Evolutionary conservation across 2,329 filamentous ascomycete genomes (phyloP).

Genomic region (Aphanocladium album): DNA sequence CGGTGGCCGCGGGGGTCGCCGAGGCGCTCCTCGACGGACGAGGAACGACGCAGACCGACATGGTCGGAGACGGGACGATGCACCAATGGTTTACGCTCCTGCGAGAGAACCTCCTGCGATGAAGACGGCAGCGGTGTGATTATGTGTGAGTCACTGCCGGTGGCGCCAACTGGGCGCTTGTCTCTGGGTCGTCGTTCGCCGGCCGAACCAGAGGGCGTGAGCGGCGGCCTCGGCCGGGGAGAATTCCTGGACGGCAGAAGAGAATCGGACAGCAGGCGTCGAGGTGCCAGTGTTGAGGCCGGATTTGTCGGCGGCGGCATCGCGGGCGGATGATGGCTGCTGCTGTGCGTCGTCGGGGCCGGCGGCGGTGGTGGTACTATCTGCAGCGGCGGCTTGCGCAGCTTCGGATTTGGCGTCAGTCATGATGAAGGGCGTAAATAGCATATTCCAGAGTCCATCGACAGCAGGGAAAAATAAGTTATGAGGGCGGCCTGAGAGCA

Average conservation of each 20-base stretch:
- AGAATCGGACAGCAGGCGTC: slow-evolving; percentile 61
- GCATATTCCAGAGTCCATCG: slow-evolving; percentile 1
- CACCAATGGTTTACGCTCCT: slow-evolving; percentile 33
- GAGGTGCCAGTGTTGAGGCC: slow-evolving; percentile 21
- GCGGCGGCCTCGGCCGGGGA: slow-evolving; percentile 44
- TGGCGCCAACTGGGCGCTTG: slow-evolving; percentile 35
- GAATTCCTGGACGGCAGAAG: slow-evolving; percentile 66
- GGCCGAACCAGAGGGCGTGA: slow-evolving; percentile 75
- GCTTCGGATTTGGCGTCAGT: slow-evolving; percentile 11
- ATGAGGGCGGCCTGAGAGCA: not conserved
- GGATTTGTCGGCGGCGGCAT: slow-evolving; percentile 14
- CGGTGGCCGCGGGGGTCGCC: slow-evolving; percentile 38
- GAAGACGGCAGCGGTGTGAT: slow-evolving; percentile 66
- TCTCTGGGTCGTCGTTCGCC: slow-evolving; percentile 21
- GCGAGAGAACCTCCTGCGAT: slow-evolving; percentile 47
- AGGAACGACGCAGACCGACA: slow-evolving; percentile 36
- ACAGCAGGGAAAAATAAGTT: not conserved
- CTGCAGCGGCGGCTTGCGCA: not conserved
- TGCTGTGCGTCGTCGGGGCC: slow-evolving; percentile 19
- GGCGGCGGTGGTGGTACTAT: not conserved
- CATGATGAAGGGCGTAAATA: slow-evolving; percentile 10
- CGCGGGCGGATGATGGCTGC: slow-evolving; percentile 1
- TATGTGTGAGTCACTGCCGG: slow-evolving; percentile 40
- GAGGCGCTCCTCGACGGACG: slow-evolving; percentile 34
- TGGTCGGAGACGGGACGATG: slow-evolving; percentile 41